phyloP scores from a whole-genome alignment of 768 basidiomycete genomes.

The Hericium coralloides region DNA sequence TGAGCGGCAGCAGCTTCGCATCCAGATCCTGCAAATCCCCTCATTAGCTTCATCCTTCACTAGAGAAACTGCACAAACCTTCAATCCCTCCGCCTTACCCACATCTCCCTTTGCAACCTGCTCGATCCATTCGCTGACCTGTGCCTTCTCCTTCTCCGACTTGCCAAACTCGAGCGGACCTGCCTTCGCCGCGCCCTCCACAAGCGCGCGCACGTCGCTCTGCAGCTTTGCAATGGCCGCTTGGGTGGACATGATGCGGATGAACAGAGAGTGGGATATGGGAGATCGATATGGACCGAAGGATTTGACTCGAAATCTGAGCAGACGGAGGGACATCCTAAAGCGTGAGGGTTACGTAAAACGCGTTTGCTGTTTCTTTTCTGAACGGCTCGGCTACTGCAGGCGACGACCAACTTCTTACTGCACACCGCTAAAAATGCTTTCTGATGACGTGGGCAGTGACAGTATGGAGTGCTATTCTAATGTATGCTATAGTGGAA shows the following conservation, averaged over 20 bases:
- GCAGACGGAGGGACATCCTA: background rate
- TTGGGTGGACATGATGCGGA: slow-evolving; percentile 18
- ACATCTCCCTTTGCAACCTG: slow-evolving; percentile 45
- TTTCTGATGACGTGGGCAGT: no score
- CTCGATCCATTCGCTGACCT: slow-evolving; percentile 64
- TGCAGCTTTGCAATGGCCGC: slow-evolving; percentile 19
- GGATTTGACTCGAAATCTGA: slow-evolving; percentile 3
- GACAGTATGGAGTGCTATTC: no score
- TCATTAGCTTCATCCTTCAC: slow-evolving; percentile 1
- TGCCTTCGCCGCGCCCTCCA: slow-evolving; percentile 32
- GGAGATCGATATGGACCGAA: slow-evolving; percentile 3
- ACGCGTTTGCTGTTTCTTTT: no score
- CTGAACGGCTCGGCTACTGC: no score
- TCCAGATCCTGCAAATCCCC: slow-evolving; percentile 52
- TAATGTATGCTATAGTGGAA: no score
- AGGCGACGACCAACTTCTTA: no score
- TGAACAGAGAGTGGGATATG: background rate
- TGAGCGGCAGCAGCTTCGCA: slow-evolving; percentile 59
- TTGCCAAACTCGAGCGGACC: slow-evolving; percentile 38
- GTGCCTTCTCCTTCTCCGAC: slow-evolving; percentile 51
- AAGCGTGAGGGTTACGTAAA: no score
- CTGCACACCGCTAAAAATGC: no score
- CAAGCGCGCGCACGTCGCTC: slow-evolving; percentile 37
- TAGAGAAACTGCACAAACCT: slow-evolving; percentile 29
- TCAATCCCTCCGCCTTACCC: slow-evolving; percentile 35